Base-by-base conservation (phyloP, 2,329 filamentous ascomycete species). In the Ophiostoma ulmi region DNA sequence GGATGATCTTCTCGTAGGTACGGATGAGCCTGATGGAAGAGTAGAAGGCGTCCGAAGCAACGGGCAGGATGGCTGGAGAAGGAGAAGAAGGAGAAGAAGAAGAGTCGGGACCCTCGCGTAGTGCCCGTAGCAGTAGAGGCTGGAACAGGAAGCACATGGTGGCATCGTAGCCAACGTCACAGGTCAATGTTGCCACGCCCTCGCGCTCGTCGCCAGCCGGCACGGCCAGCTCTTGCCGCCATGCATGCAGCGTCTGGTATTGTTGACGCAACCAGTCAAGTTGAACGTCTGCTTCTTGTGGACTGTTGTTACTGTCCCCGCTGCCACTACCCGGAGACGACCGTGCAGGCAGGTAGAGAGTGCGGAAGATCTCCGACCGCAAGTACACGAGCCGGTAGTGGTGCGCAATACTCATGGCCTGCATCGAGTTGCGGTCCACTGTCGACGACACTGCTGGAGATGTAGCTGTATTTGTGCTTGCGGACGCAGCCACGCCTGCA, bases 371-470 rank as follows among this genome's bases (percentile, higher is more conserved):
- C 68, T 80, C 78, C 10, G 78, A 79, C 13, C 78, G 77, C 17
- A 79, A 73, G 70, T 80, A 79, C 10, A 78, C 76, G 14, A 80
- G 76, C 10, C 78, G 77, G 72, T 79, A 79, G 72, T 78, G 77
- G 72, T 79, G 78, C 4, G 67, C 72, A n/a, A 73, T 73, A 20
- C 76, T 75, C 67, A 77, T 75, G 35, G 74, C 41, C 70, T 79
- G 77, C 5, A 76, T 67, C 5, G 71, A 55, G 14, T 64, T 39
- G 44, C 69, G 71, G 67, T 74, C 73, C 5, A 72, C 69, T 7
- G 72, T 68, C 17, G 73, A 58, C 38, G 58, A 13, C 10, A 67
- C 55, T 0, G 58, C n/a, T 17, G 55, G 7, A 1, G 67, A 41
- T 44, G 26, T 8, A 8, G 64, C 17, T 48, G 17, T 48, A 8